These are phyloP conservation scores for Cucurbita ficifolia DNA, from an alignment of 306 rosid species.

Conservation along the genomic window DNA sequence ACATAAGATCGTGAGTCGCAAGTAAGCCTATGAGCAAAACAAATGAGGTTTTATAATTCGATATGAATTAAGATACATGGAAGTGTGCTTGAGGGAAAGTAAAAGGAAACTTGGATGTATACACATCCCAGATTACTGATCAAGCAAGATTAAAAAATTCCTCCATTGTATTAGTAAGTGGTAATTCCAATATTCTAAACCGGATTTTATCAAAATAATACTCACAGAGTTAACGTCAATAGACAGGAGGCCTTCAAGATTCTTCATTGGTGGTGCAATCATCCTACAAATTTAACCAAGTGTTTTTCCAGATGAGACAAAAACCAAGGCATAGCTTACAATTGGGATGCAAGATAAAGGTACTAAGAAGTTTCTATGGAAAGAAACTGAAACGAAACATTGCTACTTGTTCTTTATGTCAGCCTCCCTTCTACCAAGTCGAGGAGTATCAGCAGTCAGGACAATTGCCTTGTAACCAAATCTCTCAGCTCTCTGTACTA, in stretches of 20 bases:
- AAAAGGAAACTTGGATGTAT: neutral
- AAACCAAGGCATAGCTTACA: neutral
- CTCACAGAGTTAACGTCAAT: slow-evolving; percentile 27
- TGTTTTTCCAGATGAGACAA: neutral
- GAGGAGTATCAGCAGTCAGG: slow-evolving; percentile 42
- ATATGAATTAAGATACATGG: neutral
- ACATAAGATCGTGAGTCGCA: slow-evolving; percentile 5
- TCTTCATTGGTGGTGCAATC: slow-evolving; percentile 35
- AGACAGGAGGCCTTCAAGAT: slow-evolving; percentile 42
- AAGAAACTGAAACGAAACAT: neutral
- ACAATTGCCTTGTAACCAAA: slow-evolving; percentile 48
- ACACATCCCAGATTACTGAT: neutral
- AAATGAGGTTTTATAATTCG: neutral
- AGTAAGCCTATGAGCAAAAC: neutral
- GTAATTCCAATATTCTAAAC: neutral
- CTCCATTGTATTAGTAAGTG: neutral
- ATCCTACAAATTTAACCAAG: slow-evolving; percentile 20
- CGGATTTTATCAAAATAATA: neutral
- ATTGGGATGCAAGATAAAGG: neutral
- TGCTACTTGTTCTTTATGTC: slow-evolving; percentile 47
- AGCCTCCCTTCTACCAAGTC: slow-evolving; percentile 57
- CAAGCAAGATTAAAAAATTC: neutral
- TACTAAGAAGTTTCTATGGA: neutral
- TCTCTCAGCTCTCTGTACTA: slow-evolving; percentile 46
- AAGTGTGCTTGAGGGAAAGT: neutral